Conservation (phyloP, 352 stramenopile species). For the Phytophthora pluvialis region DNA sequence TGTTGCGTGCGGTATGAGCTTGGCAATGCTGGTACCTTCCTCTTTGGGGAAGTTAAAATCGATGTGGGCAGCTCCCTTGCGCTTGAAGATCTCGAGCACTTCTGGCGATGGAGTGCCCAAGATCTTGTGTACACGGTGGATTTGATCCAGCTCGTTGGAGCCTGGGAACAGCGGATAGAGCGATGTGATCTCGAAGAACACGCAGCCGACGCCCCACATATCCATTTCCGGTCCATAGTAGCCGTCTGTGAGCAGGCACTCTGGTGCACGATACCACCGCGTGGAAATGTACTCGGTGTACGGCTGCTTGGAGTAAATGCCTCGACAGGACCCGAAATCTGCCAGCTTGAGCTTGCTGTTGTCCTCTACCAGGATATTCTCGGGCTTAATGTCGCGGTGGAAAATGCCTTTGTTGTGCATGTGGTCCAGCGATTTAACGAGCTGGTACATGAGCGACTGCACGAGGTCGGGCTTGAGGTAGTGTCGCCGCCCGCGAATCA, state of each 20-base stretch:
- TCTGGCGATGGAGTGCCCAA: slow-evolving; percentile 89
- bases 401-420: slow-evolving; percentile 98
- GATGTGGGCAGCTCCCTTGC: slow-evolving; percentile 91
- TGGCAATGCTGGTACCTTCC: slow-evolving; percentile 78
- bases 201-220: slow-evolving; percentile 95
- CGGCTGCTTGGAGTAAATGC: slow-evolving; percentile 96
- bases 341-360: slow-evolving; percentile 91
- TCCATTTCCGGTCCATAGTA: slow-evolving; percentile 97
- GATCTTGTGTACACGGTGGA: slow-evolving; percentile 95
- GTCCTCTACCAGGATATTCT: slow-evolving; percentile 95
- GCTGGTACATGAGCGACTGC: slow-evolving; percentile 91
- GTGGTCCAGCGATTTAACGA: slow-evolving; percentile 95
- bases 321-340: slow-evolving; percentile 95
- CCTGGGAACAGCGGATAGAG: slow-evolving; percentile 95
- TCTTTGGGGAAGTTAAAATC: slow-evolving; percentile 94
- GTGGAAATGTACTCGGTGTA: slow-evolving; percentile 98
- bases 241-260: slow-evolving; percentile 95
- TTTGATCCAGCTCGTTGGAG: slow-evolving; percentile 95
- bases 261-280: slow-evolving; percentile 95
- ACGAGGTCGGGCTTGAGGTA: slow-evolving; percentile 89
- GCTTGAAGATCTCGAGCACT: slow-evolving; percentile 91
- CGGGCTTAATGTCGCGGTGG: slow-evolving; percentile 96
- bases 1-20: slow-evolving; percentile 92
- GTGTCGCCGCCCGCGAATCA: slow-evolving; percentile 91
- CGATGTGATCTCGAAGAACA: slow-evolving; percentile 96